A percentile compares a stretch with the other conserved stretches of the same genome.
phyloP scores from a whole-genome alignment of 2,329 filamentous ascomycete species.

The Venturia nashicola region DNA sequence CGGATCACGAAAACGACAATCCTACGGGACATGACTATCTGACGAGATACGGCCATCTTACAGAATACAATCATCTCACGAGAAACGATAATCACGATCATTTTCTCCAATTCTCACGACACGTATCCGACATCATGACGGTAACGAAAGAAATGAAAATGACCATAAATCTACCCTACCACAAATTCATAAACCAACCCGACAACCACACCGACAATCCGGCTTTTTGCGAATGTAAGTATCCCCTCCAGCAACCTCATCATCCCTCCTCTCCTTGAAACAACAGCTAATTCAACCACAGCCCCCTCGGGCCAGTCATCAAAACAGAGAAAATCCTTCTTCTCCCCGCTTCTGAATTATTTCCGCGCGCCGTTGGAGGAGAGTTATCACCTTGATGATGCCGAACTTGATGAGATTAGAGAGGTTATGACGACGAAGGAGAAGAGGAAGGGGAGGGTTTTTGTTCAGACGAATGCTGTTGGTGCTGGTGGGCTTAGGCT shows the following conservation, averaged over 20 bases:
- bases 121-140: background rate
- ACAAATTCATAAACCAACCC: background rate
- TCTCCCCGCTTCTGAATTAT: background rate
- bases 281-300: no score
- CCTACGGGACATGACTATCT: background rate
- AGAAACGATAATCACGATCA: background rate
- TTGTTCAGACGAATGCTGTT: background rate
- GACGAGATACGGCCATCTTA: background rate
- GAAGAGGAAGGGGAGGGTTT: background rate
- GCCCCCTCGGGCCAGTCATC: no score
- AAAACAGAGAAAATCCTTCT: background rate
- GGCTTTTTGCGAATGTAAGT: background rate
- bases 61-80: background rate
- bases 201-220: background rate
- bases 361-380: background rate
- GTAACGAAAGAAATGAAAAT: background rate
- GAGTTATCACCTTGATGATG: background rate
- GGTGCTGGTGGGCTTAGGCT: background rate
- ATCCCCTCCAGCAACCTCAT: background rate
- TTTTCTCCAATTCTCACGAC: background rate
- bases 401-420: background rate
- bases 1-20: background rate
- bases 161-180: background rate
- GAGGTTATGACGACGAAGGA: background rate
- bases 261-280: no score